Conservation (phyloP, 108 stramenopile genomes). For the Asterionellopsis glacialis region DNA sequence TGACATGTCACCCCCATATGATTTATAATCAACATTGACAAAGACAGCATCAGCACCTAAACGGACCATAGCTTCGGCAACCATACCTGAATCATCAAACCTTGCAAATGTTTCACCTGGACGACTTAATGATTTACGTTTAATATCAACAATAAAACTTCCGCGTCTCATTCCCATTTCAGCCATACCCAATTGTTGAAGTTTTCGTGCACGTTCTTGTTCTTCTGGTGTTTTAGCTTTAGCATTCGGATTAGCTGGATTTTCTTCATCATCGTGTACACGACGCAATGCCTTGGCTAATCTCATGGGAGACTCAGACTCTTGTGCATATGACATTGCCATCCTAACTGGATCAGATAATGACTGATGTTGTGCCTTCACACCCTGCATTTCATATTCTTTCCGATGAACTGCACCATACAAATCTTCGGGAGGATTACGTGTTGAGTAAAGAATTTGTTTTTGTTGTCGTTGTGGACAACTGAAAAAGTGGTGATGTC, state of each 20-base stretch:
- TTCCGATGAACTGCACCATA: conserved; percentile 85
- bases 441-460: background rate
- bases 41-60: conserved; percentile 85
- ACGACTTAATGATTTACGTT: conserved; percentile 63
- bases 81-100: conserved; percentile 83
- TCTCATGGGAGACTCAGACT: conserved; percentile 50
- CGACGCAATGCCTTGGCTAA: conserved; percentile 81
- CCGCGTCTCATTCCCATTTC: conserved; percentile 78
- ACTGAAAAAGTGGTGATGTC: too few species aligned
- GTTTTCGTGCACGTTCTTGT: conserved; percentile 47
- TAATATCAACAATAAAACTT: conserved; percentile 83
- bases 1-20: conserved; percentile 79
- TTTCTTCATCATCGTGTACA: conserved; percentile 73
- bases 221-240: conserved; percentile 20
- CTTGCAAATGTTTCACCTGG: conserved; percentile 73
- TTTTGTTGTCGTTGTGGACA: too few species aligned
- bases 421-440: conserved; percentile 50
- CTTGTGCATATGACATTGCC: conserved; percentile 83
- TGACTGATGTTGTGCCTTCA: conserved; percentile 64
- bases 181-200: conserved; percentile 61
- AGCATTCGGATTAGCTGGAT: conserved; percentile 62
- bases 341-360: conserved; percentile 80
- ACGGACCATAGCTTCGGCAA: conserved; percentile 87
- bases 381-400: conserved; percentile 81
- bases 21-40: conserved; percentile 83